Evolutionary conservation across 2,329 filamentous ascomycete genomes (phyloP).

Genomic region (Pestalotiopsis fici): DNA sequence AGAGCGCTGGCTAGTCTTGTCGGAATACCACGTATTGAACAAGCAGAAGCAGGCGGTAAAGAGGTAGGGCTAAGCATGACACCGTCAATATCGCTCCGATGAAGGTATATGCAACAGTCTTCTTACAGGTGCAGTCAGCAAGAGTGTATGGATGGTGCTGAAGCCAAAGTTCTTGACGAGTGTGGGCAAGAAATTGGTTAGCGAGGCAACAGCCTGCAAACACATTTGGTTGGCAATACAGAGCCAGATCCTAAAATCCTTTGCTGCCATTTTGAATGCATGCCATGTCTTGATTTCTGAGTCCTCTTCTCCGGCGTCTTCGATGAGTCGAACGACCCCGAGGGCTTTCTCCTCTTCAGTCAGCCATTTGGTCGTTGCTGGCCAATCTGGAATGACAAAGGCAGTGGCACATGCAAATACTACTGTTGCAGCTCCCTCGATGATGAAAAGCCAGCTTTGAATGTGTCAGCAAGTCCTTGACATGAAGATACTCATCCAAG

Average conservation of each 20-base stretch:
- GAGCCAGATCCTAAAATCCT: conserved; percentile 26
- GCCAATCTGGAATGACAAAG: conserved; percentile 7
- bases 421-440: conserved; percentile 3
- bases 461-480: not conserved
- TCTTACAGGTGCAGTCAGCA: conserved; percentile 26
- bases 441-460: conserved; percentile 1
- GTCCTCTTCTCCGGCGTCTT: conserved; percentile 19
- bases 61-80: conserved; percentile 20
- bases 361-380: not conserved
- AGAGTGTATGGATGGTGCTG: conserved; percentile 24
- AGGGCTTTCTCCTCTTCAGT: not conserved
- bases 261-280: conserved; percentile 27
- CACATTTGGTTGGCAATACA: conserved; percentile 27
- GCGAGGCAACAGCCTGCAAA: conserved; percentile 27
- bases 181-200: conserved; percentile 33
- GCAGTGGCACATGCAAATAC: not conserved
- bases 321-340: conserved; percentile 14
- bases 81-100: not conserved
- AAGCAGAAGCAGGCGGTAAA: conserved; percentile 28
- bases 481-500: no score
- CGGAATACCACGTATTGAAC: conserved; percentile 30
- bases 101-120: no score
- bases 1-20: conserved; percentile 24
- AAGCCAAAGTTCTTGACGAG: conserved; percentile 29
- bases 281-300: conserved; percentile 18